Percentiles rank a stretch among this genome's conserved stretches.
phyloP scores from a whole-genome alignment of 495 filamentous ascomycete genomes.

The Penicillium coprophilum region DNA sequence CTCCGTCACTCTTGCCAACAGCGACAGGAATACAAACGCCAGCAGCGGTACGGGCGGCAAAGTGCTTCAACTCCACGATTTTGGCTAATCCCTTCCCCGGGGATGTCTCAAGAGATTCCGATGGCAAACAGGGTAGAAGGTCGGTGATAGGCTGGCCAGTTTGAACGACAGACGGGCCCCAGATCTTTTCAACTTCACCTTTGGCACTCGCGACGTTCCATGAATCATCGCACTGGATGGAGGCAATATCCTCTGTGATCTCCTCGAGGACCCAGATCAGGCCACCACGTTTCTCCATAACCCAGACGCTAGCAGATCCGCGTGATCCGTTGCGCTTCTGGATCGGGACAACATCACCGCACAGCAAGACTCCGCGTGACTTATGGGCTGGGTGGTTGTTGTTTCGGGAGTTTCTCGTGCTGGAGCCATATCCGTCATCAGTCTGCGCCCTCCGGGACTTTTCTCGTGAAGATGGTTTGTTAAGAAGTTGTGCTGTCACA shows the following conservation, averaged over 20 bases:
- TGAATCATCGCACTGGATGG: conserved; percentile 67
- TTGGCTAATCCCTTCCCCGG: conserved; percentile 67
- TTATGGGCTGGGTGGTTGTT: conserved; percentile 64
- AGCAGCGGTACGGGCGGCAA: conserved; percentile 73
- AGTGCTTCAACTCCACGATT: conserved; percentile 68
- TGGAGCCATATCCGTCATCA: conserved; percentile 71
- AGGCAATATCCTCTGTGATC: conserved; percentile 89
- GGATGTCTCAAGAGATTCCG: conserved; percentile 60
- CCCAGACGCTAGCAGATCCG: conserved; percentile 93
- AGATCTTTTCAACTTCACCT: conserved; percentile 73
- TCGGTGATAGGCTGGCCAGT: conserved; percentile 68
- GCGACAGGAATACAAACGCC: conserved; percentile 76
- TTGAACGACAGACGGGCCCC: conserved; percentile 67
- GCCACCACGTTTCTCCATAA: conserved; percentile 92
- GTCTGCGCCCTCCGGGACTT: conserved; percentile 64
- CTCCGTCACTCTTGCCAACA: conserved; percentile 64
- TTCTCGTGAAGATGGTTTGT: conserved; percentile 79
- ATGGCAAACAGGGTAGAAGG: conserved; percentile 79
- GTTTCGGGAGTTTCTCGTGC: conserved; percentile 50
- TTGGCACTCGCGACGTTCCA: conserved; percentile 65
- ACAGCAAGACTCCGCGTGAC: conserved; percentile 87
- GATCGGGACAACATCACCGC: conserved; percentile 96
- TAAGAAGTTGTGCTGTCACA: conserved; percentile 81
- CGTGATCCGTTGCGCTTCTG: conserved; percentile 89
- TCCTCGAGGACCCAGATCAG: conserved; percentile 98